Evolutionary conservation across 495 filamentous ascomycete genomes (phyloP).

Genomic region (Neurospora sp.): DNA sequence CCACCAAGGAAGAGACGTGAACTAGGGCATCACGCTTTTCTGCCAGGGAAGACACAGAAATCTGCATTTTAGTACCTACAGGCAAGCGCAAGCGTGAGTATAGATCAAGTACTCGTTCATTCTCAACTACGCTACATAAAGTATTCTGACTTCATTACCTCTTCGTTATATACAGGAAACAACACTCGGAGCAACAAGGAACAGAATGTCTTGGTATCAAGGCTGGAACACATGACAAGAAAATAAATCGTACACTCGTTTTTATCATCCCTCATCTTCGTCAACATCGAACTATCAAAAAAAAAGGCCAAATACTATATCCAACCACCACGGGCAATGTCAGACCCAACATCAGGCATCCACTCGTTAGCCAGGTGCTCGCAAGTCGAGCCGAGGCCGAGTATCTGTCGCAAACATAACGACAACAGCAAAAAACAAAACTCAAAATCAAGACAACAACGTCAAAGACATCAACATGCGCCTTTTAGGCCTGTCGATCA

Average conservation of each 20-base stretch:
- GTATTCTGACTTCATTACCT: not conserved
- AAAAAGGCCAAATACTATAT: not conserved
- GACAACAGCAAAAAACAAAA: not conserved
- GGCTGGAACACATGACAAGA: not conserved
- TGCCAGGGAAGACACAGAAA: too few species aligned
- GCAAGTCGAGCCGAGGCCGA: not conserved
- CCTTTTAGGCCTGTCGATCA: not conserved
- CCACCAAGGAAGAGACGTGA: not conserved
- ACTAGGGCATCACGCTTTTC: too few species aligned
- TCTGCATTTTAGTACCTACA: too few species aligned
- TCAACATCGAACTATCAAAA: not conserved
- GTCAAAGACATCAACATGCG: conserved; percentile 2
- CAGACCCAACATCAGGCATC: not conserved
- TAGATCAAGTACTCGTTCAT: not conserved
- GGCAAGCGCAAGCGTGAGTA: too few species aligned
- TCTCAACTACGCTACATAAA: not conserved
- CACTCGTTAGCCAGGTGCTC: not conserved
- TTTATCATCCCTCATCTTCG: not conserved
- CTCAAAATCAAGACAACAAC: not conserved
- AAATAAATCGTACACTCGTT: not conserved
- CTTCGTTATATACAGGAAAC: not conserved
- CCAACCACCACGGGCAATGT: not conserved
- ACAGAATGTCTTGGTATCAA: not conserved
- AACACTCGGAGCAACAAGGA: not conserved
- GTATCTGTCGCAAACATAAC: not conserved